Evolutionary conservation across 2,329 filamentous ascomycete species (phyloP).

Genomic region (Aaosphaeria pasadenensis): DNA sequence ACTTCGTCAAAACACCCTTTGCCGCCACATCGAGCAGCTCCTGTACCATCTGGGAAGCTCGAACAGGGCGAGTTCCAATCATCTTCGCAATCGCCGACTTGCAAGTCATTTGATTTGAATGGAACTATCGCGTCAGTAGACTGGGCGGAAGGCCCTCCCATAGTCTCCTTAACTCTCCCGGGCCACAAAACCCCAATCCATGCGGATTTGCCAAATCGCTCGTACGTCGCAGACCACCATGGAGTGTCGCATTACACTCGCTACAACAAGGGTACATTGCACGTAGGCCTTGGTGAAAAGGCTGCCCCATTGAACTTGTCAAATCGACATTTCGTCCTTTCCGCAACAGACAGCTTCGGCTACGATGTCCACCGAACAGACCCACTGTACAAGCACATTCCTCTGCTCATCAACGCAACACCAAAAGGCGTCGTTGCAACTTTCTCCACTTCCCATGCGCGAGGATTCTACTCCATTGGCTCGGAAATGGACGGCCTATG

Average conservation of each 20-base stretch:
- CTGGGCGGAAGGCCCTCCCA: constrained; percentile 57
- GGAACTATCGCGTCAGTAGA: constrained; percentile 50
- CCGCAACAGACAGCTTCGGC: constrained; percentile 69
- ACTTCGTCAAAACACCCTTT: constrained; percentile 59
- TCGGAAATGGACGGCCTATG: constrained; percentile 74
- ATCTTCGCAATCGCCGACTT: too few relatives aligned
- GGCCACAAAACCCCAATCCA: constrained; percentile 55
- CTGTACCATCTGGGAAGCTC: constrained; percentile 42
- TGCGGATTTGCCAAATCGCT: constrained; percentile 61
- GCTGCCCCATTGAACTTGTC: constrained; percentile 70
- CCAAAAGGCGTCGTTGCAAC: constrained; percentile 62
- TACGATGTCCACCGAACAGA: constrained; percentile 70
- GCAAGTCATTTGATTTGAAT: too few relatives aligned
- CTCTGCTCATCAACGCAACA: constrained; percentile 66
- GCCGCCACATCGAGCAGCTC: constrained; percentile 62
- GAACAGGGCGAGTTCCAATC: constrained; percentile 22
- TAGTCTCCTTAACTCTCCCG: constrained; percentile 53
- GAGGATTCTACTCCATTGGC: constrained; percentile 65
- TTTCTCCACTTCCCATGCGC: constrained; percentile 64
- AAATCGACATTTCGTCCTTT: constrained; percentile 63
- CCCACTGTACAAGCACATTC: constrained; percentile 74
- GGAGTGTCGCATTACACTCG: constrained; percentile 65
- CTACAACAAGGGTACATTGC: constrained; percentile 61
- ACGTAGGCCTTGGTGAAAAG: constrained; percentile 71
- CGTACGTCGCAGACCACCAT: constrained; percentile 60